Base-by-base conservation (phyloP, 441 rosid genomes). In the Adansonia gregorii region DNA sequence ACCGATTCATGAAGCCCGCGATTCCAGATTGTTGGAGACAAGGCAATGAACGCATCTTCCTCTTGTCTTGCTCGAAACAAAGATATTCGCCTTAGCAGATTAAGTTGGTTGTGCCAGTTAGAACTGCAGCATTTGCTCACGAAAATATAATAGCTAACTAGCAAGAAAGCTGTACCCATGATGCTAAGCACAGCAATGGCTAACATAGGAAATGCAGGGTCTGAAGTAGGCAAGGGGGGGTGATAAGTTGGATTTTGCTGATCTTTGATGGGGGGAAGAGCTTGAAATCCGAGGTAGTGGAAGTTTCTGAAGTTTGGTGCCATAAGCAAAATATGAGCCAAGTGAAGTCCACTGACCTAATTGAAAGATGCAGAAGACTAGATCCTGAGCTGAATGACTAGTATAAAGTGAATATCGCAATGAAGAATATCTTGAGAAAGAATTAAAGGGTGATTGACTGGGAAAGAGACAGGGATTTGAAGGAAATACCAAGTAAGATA, bases 31-130 rank as follows among this genome's bases (percentile, higher is more conserved):
- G 86, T 73, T 11, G 92, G 95, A 54, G 91, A 79, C 75, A 86
- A 83, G 2, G 89, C 84, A 58, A 89, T 86, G 80, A 93, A 85
- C 10, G 93, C 83, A 80, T 90, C 92, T 27, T 89, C 90, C n/a
- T 78, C 85, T 72, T 60, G 79, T 79, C 88, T 68, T 39, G 83
- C 72, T 4, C 86, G 81, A 77, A 79, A 72, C 17, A 64, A 51
- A 46, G 85, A 70, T 58, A 88, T 63, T 49, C 87, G 80, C 27
- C 89, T 91, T 41, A 88, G 82, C 46, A 86, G 83, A 83, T 81
- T 84, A 27, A 85, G 39, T 52, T 63, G 89, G 74, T 79, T 83
- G 73, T 78, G 84, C 84, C 82, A 81, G 71, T 80, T 85, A 0
- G 86, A 82, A 63, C 75, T 54, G 82, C 94, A 90, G 77, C 88